Conservation (phyloP, 345 rosid genomes). For the Hibiscus trionum region DNA sequence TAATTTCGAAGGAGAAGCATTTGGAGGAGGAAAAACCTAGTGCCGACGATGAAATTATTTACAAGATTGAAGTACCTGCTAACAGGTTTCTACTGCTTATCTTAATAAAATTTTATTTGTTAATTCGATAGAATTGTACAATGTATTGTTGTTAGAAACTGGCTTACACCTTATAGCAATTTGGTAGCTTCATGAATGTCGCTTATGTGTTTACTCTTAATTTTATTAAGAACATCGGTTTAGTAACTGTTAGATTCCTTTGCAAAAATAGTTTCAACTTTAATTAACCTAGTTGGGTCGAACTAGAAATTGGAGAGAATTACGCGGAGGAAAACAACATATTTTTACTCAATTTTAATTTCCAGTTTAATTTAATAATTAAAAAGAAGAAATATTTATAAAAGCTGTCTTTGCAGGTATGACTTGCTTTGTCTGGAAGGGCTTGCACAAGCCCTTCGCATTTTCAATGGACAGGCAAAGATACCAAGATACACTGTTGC, state of each 20-base stretch:
- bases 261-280: not conserved
- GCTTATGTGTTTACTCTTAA: too few species aligned
- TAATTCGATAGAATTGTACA: not conserved
- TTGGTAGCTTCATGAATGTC: not conserved
- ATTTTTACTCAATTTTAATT: too few species aligned
- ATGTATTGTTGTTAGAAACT: too few species aligned
- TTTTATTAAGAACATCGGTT: not conserved
- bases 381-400: not conserved
- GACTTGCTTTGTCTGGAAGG: constrained; percentile 98
- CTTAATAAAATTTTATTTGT: not conserved
- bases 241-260: not conserved
- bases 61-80: constrained; percentile 89
- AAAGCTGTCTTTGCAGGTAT: constrained; percentile 36
- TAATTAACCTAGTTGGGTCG: too few species aligned
- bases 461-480: constrained; percentile 60
- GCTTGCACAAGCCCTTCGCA: constrained; percentile 85
- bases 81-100: constrained; percentile 40
- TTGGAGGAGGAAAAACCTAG: constrained; percentile 39
- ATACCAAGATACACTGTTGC: constrained; percentile 30
- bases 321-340: not conserved
- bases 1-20: constrained; percentile 77
- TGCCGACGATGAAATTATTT: constrained; percentile 63
- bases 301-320: not conserved
- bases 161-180: not conserved
- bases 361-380: too few species aligned